Percentiles rank a stretch among this genome's conserved stretches.
Evolutionary conservation across 495 filamentous ascomycete species (phyloP).

Genomic region (Elaphomyces granulatus): DNA sequence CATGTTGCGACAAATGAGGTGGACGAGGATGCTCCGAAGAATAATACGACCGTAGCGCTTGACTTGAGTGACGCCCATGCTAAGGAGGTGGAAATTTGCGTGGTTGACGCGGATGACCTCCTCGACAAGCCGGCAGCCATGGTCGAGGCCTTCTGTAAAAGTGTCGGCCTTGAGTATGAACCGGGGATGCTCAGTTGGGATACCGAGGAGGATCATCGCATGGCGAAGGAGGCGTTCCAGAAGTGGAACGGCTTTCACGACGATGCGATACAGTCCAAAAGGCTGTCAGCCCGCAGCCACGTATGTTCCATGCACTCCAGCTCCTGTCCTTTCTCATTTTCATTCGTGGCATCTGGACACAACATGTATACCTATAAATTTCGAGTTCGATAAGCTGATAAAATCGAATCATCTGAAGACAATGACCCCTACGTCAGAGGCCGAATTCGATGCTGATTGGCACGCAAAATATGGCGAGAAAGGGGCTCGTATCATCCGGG

Average conservation of each 20-base stretch:
- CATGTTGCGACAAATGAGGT: slow-evolving; percentile 30
- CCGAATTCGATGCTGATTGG: slow-evolving; percentile 69
- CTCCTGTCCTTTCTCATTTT: not conserved
- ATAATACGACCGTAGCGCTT: slow-evolving; percentile 18
- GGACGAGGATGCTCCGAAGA: slow-evolving; percentile 14
- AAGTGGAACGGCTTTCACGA: slow-evolving; percentile 98
- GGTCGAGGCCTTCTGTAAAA: slow-evolving; percentile 62
- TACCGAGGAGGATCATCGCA: slow-evolving; percentile 46
- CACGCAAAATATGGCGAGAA: slow-evolving; percentile 65
- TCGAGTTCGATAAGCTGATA: not conserved
- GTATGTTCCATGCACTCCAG: slow-evolving; percentile 38
- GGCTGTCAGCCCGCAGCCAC: slow-evolving; percentile 51
- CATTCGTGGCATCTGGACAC: slow-evolving; percentile 1
- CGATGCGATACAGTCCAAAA: slow-evolving; percentile 70
- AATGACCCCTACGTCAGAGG: slow-evolving; percentile 38
- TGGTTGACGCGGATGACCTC: slow-evolving; percentile 92
- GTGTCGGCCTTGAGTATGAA: slow-evolving; percentile 56
- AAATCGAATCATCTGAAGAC: not conserved
- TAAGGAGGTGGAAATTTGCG: slow-evolving; percentile 48
- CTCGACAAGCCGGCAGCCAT: slow-evolving; percentile 64
- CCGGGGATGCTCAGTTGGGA: slow-evolving; percentile 74
- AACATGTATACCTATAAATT: too few species aligned
- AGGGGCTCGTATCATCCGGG: slow-evolving; percentile 56
- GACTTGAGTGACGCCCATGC: slow-evolving; percentile 5
- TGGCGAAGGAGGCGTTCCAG: slow-evolving; percentile 59